phyloP scores from a whole-genome alignment of 805 yeast species.

The Lachancea dasiensis region DNA sequence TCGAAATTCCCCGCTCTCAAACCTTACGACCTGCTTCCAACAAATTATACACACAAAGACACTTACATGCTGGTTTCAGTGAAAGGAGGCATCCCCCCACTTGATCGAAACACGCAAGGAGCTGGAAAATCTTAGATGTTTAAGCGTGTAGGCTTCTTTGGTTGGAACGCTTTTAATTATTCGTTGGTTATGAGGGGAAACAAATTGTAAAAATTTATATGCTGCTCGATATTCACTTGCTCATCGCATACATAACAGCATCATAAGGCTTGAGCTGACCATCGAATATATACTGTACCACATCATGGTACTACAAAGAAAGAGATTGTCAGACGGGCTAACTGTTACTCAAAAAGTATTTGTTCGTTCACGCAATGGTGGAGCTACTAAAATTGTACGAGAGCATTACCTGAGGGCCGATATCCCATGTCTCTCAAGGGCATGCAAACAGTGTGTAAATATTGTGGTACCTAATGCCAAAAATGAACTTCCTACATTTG shows the following conservation, averaged over 20 bases:
- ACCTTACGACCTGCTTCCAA: conserved; percentile 1
- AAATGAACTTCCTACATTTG: conserved; percentile 59
- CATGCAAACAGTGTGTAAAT: conserved; percentile 57
- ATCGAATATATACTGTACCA: not conserved
- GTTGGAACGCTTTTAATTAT: too few relatives aligned
- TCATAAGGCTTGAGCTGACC: too few relatives aligned
- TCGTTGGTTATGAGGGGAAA: not conserved
- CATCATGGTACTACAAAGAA: conserved; percentile 25
- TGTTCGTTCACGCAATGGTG: conserved; percentile 84
- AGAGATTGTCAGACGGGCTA: conserved; percentile 45
- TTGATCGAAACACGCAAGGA: not conserved
- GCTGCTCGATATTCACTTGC: too few relatives aligned
- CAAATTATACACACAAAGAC: conserved; percentile 3
- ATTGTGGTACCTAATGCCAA: conserved; percentile 53
- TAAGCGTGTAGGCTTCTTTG: too few relatives aligned
- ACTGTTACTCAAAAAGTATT: conserved; percentile 83
- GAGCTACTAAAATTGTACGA: conserved; percentile 83
- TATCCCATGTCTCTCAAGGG: conserved; percentile 79
- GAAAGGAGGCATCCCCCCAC: not conserved
- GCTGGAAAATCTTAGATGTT: too few relatives aligned
- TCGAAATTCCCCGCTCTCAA: conserved; percentile 1
- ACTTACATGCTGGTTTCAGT: conserved; percentile 4
- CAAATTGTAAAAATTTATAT: too few relatives aligned
- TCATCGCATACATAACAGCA: too few relatives aligned
- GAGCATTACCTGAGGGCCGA: conserved; percentile 92